phyloP scores from a whole-genome alignment of 805 yeast species.

The Candida hungchunana region DNA sequence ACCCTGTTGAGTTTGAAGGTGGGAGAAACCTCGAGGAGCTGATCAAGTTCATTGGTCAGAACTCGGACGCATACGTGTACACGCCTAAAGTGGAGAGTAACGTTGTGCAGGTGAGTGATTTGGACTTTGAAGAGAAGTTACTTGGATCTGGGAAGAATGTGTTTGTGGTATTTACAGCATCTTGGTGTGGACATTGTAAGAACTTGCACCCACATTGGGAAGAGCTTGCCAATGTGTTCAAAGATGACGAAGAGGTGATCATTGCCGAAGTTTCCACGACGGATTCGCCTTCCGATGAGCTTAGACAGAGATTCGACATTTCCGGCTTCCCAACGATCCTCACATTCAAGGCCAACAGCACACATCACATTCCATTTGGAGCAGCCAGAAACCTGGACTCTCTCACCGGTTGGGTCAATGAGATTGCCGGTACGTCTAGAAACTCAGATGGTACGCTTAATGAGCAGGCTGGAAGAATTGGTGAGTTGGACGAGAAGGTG shows the following conservation, averaged over 20 bases:
- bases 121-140: constrained; percentile 35
- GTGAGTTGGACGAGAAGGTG: constrained; percentile 21
- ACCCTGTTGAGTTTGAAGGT: constrained; percentile 62
- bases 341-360: constrained; percentile 37
- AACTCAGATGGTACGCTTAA: constrained; percentile 33
- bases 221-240: constrained; percentile 41
- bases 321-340: constrained; percentile 49
- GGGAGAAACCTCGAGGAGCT: constrained; percentile 68
- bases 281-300: constrained; percentile 39
- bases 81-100: constrained; percentile 24
- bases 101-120: constrained; percentile 25
- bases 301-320: constrained; percentile 37
- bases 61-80: constrained; percentile 30
- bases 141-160: constrained; percentile 15
- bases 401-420: constrained; percentile 53
- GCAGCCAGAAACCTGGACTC: constrained; percentile 44
- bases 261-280: constrained; percentile 42
- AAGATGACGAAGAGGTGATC: constrained; percentile 33
- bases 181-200: constrained; percentile 54
- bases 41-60: constrained; percentile 56
- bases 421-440: constrained; percentile 33
- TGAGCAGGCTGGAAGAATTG: constrained; percentile 24
- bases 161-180: constrained; percentile 41
- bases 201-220: constrained; percentile 45
- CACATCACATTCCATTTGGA: constrained; percentile 23